Percentiles rank a stretch among this genome's conserved stretches.
These are phyloP conservation scores for Fonsecaea pugnacius DNA, from an alignment of 2,329 filamentous ascomycete genomes.

Conservation along the genomic window DNA sequence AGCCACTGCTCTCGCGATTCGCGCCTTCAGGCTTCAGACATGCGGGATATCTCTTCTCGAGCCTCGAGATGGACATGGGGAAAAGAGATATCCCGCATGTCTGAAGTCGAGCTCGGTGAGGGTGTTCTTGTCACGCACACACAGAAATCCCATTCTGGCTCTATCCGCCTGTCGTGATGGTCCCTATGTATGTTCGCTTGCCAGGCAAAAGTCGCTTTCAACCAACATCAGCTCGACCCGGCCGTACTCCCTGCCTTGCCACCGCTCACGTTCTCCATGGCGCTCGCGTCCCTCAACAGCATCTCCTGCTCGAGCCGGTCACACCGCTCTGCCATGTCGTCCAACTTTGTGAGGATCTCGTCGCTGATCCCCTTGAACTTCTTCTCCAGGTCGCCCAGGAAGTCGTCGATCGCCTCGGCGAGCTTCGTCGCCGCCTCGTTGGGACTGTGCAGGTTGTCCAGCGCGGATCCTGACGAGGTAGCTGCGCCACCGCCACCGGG, in stretches of 20 bases:
- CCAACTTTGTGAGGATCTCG: constrained; percentile 39
- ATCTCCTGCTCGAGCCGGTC: constrained; percentile 39
- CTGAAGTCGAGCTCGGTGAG: neutral
- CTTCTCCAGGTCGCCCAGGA: constrained; percentile 39
- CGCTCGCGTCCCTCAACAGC: constrained; percentile 32
- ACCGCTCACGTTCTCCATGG: constrained; percentile 21
- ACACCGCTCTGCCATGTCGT: constrained; percentile 40
- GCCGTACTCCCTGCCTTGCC: constrained; percentile 20
- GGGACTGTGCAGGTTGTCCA: constrained; percentile 15
- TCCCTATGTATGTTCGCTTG: neutral
- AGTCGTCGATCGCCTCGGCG: constrained; percentile 39
- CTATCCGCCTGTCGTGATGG: neutral
- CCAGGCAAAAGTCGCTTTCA: neutral
- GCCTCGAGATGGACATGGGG: too few relatives aligned
- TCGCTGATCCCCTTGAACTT: constrained; percentile 39
- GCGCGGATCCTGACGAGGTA: constrained; percentile 4
- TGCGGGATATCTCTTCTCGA: neutral
- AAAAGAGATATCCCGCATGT: too few relatives aligned
- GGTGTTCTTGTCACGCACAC: neutral
- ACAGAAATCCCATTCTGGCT: neutral
- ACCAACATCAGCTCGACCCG: constrained; percentile 18
- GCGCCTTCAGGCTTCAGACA: neutral
- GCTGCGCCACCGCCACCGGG: neutral
- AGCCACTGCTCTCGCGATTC: neutral
- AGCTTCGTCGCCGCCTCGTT: constrained; percentile 36